A percentile compares a stretch with the other conserved stretches of the same genome.
Conservation (phyloP, 1,284 basidiomycete species). For the Ceratorhiza oryzae-sativae region DNA sequence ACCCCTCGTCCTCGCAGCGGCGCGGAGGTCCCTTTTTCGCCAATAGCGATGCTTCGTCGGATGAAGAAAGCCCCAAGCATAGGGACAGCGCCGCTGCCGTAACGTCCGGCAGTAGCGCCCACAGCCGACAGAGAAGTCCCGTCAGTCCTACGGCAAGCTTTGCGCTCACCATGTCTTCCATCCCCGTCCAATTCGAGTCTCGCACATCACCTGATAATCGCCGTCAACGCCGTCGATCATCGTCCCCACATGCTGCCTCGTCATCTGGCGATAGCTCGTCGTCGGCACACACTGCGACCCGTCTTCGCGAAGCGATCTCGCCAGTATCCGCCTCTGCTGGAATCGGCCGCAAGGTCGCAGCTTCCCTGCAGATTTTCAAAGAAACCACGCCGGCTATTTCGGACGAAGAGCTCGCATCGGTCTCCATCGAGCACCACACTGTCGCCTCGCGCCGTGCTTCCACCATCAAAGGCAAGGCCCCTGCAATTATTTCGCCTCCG, state of each 20-base stretch:
- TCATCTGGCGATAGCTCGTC: constrained; percentile 38
- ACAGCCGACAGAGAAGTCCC: constrained; percentile 25
- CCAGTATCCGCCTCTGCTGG: constrained; percentile 52
- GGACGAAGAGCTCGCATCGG: constrained; percentile 36
- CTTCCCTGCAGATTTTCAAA: constrained; percentile 78
- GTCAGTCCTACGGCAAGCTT: neutral
- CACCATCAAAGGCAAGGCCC: constrained; percentile 54
- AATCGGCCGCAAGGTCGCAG: constrained; percentile 80
- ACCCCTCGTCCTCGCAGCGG: neutral
- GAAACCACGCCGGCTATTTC: constrained; percentile 56
- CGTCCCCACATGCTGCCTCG: constrained; percentile 10
- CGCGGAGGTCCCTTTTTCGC: constrained; percentile 10
- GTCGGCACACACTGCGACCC: constrained; percentile 42
- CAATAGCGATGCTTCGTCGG: constrained; percentile 33
- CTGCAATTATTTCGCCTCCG: constrained; percentile 52
- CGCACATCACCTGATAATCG: neutral
- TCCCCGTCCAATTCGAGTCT: constrained; percentile 5
- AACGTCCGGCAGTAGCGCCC: constrained; percentile 24
- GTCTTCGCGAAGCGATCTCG: constrained; percentile 18
- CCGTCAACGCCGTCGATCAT: constrained; percentile 17
- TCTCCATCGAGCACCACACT: constrained; percentile 36
- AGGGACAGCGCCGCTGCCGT: constrained; percentile 30
- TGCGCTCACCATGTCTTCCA: constrained; percentile 15
- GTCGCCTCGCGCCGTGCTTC: constrained; percentile 48
- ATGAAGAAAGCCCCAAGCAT: constrained; percentile 26